These are phyloP conservation scores for Vitis hybrid DNA, from an alignment of 177 flowering plant genomes.

Conservation along the genomic window DNA sequence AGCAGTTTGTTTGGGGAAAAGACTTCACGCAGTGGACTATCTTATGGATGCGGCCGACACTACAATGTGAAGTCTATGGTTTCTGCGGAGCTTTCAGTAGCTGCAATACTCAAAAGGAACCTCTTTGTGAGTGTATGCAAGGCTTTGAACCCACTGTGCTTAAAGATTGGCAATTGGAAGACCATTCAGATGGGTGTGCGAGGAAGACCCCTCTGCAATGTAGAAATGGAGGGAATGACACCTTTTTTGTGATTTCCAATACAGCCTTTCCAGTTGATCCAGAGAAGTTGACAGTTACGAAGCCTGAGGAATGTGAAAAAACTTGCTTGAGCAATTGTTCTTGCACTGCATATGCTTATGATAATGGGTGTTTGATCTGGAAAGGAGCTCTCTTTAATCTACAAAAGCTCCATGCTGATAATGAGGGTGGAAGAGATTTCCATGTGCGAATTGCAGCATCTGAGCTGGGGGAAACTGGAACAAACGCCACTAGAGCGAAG, in stretches of 20 bases:
- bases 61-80: constrained; percentile 19
- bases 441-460: not conserved
- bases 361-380: constrained; percentile 12
- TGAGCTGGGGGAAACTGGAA: not conserved
- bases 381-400: constrained; percentile 3
- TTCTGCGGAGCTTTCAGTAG: constrained; percentile 22
- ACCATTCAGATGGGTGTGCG: constrained; percentile 19
- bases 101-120: constrained; percentile 4
- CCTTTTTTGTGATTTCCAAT: constrained; percentile 4
- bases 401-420: not conserved
- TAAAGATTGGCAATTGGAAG: constrained; percentile 16
- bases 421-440: not conserved
- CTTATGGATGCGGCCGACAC: constrained; percentile 19
- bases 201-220: constrained; percentile 19
- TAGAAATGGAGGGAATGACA: not conserved
- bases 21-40: constrained; percentile 5
- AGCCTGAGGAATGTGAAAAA: constrained; percentile 1
- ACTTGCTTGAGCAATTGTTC: constrained; percentile 17
- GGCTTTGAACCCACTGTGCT: constrained; percentile 14
- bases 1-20: constrained; percentile 15
- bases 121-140: constrained; percentile 16
- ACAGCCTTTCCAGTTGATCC: constrained; percentile 10
- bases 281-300: constrained; percentile 1
- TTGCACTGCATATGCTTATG: constrained; percentile 17
- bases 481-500: not conserved